Conservation (phyloP, 148 eudicot genomes). For the Vaccinium myrtillus region DNA sequence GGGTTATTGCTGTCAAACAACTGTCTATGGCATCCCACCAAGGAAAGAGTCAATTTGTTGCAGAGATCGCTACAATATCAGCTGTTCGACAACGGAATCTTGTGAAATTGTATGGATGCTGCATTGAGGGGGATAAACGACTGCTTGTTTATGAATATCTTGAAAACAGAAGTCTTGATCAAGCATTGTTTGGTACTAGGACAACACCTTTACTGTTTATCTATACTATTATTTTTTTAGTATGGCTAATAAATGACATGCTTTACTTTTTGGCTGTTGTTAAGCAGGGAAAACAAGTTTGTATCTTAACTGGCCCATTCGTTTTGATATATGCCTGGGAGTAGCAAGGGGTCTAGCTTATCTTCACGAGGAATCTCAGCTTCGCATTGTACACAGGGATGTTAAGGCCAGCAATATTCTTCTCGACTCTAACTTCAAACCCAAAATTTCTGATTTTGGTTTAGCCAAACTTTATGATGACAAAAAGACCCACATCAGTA, state of each 20-base stretch:
- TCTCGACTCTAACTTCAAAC: slow-evolving; percentile 71
- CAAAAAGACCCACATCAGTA: slow-evolving; percentile 83
- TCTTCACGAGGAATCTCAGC: slow-evolving; percentile 79
- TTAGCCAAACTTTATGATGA: slow-evolving; percentile 93
- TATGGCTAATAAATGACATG: not conserved
- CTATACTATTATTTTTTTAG: not conserved
- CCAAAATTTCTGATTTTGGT: slow-evolving; percentile 96
- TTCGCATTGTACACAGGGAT: slow-evolving; percentile 86
- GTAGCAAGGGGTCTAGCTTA: slow-evolving; percentile 82
- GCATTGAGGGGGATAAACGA: slow-evolving; percentile 77
- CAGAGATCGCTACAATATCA: slow-evolving; percentile 90
- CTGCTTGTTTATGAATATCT: slow-evolving; percentile 86
- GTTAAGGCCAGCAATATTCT: slow-evolving; percentile 91
- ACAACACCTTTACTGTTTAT: not conserved
- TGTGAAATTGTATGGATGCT: slow-evolving; percentile 81
- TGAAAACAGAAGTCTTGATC: slow-evolving; percentile 88
- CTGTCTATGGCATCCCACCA: slow-evolving; percentile 79
- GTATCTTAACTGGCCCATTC: slow-evolving; percentile 50
- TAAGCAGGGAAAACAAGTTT: slow-evolving; percentile 41
- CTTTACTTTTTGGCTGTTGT: slow-evolving; percentile 3
- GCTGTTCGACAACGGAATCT: slow-evolving; percentile 90
- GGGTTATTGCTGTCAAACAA: slow-evolving; percentile 84
- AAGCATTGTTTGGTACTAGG: slow-evolving; percentile 66
- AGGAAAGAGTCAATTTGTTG: slow-evolving; percentile 76
- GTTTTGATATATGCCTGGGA: slow-evolving; percentile 10